A percentile compares a stretch with the other conserved stretches of the same genome.
phyloP scores from a whole-genome alignment of 768 basidiomycete genomes.

The Suillus bovinus region DNA sequence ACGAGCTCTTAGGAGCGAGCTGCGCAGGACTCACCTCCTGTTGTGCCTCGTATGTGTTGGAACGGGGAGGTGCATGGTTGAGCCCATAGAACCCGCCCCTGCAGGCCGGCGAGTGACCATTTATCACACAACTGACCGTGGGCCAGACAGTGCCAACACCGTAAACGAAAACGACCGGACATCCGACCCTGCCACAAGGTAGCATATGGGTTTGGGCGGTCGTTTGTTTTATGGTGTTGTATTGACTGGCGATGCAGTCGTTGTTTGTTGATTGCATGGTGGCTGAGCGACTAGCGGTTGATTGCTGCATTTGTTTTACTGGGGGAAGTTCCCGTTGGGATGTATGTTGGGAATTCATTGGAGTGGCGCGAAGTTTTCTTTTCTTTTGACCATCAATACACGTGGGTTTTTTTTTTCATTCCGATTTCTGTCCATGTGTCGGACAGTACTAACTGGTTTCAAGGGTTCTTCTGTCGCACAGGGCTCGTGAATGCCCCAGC shows the following conservation, averaged over 20 bases:
- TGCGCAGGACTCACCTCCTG: neutral
- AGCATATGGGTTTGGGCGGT: neutral
- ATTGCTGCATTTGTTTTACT: neutral
- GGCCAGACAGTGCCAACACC: constrained; percentile 12
- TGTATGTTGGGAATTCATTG: neutral
- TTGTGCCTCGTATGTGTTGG: neutral
- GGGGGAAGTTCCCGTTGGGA: neutral
- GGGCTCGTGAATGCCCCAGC: too few species aligned
- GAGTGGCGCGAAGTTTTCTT: neutral
- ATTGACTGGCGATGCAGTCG: neutral
- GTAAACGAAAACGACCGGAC: constrained; percentile 26
- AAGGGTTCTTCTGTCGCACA: too few species aligned
- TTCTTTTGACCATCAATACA: neutral
- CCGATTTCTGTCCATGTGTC: too few species aligned
- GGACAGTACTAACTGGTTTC: neutral
- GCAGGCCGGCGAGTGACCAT: neutral
- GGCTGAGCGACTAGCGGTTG: neutral
- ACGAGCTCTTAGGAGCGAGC: neutral
- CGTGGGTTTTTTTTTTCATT: neutral
- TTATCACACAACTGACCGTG: neutral
- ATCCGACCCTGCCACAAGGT: constrained; percentile 15
- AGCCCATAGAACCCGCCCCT: neutral
- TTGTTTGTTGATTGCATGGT: neutral
- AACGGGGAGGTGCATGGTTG: neutral
- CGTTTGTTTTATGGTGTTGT: neutral